Evolutionary conservation across 352 stramenopile genomes (phyloP), one percentile per base, ranked within the genome.

Genomic region (Pythium sukuiense): DNA sequence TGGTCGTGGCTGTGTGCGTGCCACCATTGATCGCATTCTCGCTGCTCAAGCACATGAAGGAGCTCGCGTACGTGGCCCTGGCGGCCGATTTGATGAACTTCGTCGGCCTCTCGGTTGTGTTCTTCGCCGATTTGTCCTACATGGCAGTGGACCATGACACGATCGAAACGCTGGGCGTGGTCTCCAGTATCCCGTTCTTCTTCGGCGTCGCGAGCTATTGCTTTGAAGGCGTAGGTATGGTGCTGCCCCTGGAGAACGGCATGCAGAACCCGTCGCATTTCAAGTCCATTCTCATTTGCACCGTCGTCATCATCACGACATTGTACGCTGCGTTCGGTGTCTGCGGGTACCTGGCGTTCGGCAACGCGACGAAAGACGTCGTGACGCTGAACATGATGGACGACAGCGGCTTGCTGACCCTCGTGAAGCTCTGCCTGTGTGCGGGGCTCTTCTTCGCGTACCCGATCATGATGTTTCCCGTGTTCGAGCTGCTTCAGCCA

Each of bases 391-490:
- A 96, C 70, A 72, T 96, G 45, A 45, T 69, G 9, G 71, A 59
- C 24, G 74, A 69, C 29, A 69, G 73, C n/a, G 75, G 81, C 63
- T 71, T 85, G 35, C 82, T 81, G 43, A 89, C 71, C 27, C 77
- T 96, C 50, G 90, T 97, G 32, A 95, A 97, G 70, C 60, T 96
- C 11, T 91, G 84, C 12, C 67, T 97, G 16, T 97, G 85, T 52
- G 70, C 90, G 11, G 92, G 85, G 1, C 76, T 98, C 1, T 97
- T 97, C 71, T 90, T 97, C 55, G 97, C 92, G 48, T 97, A 97
- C 62, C 92, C 92, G 4, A 80, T 98, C 26, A 97, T 97, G 92
- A 87, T 98, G 64, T 97, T 97, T 72, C 92, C 90, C 0, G 88
- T 97, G 6, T 95, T 94, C 68, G 86, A 87, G n/a, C 73, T 93